A percentile compares a stretch with the other conserved stretches of the same genome.
phyloP scores from a whole-genome alignment of 805 yeast genomes.

The Lachancea sp. region DNA sequence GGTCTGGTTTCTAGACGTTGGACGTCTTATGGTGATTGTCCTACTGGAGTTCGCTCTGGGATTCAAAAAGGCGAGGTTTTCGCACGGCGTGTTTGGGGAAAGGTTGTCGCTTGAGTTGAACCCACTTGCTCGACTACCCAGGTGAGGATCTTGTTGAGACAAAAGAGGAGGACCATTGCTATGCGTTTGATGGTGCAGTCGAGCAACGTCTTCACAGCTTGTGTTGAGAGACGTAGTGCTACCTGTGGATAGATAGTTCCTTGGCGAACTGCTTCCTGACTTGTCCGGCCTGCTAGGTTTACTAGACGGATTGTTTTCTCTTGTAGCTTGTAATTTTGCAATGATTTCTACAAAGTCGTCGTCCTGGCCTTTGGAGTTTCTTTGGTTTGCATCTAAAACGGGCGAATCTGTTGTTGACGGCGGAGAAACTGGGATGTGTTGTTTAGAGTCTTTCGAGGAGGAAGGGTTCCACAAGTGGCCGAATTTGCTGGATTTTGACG shows the following conservation, averaged over 20 bases:
- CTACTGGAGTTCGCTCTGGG: neutral
- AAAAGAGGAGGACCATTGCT: slow-evolving; percentile 3
- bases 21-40: slow-evolving; percentile 11
- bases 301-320: neutral
- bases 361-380: neutral
- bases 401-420: neutral
- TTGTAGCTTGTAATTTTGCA: slow-evolving; percentile 4
- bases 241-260: slow-evolving; percentile 1
- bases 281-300: neutral
- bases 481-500: neutral
- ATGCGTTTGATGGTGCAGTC: neutral
- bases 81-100: neutral
- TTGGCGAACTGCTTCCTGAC: slow-evolving; percentile 4
- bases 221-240: neutral
- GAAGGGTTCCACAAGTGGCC: neutral
- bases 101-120: slow-evolving; percentile 1
- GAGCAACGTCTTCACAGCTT: slow-evolving; percentile 3
- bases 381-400: neutral
- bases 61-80: neutral
- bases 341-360: slow-evolving; percentile 4
- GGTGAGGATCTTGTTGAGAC: neutral
- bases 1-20: slow-evolving; percentile 15
- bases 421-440: neutral
- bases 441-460: neutral
- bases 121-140: neutral